phyloP scores from a whole-genome alignment of 2,329 filamentous ascomycete genomes.

The Aspergillus sp. region DNA sequence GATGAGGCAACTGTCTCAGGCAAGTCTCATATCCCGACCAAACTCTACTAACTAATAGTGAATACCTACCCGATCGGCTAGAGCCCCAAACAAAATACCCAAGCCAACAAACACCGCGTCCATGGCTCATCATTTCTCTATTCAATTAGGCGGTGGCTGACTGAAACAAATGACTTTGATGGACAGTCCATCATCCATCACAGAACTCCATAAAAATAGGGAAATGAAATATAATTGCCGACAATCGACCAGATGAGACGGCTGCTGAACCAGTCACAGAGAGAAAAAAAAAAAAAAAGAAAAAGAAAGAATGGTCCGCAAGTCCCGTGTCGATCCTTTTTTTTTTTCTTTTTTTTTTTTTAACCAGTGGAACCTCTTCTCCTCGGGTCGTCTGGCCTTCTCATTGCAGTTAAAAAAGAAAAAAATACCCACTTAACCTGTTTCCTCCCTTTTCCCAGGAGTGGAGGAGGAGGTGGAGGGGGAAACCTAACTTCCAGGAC shows the following conservation, averaged over 20 bases:
- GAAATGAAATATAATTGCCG: not conserved
- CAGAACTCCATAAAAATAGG: too few relatives aligned
- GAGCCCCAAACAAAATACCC: not conserved
- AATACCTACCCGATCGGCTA: not conserved
- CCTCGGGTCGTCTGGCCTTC: conserved; percentile 14
- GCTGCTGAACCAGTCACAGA: not conserved
- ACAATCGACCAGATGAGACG: not conserved
- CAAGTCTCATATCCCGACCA: not conserved
- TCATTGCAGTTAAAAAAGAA: conserved; percentile 10
- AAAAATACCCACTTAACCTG: not conserved
- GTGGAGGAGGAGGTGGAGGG: not conserved
- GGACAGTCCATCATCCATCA: not conserved
- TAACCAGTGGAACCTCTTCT: not conserved
- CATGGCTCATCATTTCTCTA: not conserved
- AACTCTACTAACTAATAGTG: not conserved
- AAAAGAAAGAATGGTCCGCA: conserved; percentile 7
- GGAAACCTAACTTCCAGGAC: not conserved
- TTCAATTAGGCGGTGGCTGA: not conserved
- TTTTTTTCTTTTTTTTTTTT: not conserved
- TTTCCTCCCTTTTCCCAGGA: not conserved
- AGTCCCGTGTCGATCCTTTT: conserved; percentile 20
- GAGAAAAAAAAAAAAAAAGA: not conserved
- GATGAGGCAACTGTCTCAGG: not conserved
- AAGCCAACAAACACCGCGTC: not conserved
- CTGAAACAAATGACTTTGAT: not conserved